Percentiles rank a stretch among this genome's conserved stretches.
Conservation (phyloP, 1,284 basidiomycete genomes). For the Puccinia brachypodii region DNA sequence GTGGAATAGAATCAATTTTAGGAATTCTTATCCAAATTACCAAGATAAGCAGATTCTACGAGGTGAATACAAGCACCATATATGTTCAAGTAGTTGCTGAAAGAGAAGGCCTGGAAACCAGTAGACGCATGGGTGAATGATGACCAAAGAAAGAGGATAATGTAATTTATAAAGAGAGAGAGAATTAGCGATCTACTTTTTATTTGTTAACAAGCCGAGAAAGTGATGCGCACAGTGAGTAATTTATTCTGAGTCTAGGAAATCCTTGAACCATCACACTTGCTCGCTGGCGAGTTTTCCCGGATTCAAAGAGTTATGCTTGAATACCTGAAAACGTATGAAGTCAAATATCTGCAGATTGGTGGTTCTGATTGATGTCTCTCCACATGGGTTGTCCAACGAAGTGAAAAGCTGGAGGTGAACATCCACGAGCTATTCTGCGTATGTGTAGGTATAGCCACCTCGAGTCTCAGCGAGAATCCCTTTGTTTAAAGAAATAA, state of each 20-base stretch:
- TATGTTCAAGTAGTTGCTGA: background rate
- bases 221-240: background rate
- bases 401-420: too few relatives aligned
- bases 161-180: background rate
- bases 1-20: background rate
- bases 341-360: too few relatives aligned
- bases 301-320: too few relatives aligned
- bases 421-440: too few relatives aligned
- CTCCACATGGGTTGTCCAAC: too few relatives aligned
- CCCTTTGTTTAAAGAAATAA: too few relatives aligned
- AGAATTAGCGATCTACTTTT: background rate
- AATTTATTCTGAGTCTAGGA: background rate
- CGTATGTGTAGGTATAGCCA: too few relatives aligned
- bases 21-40: too few relatives aligned
- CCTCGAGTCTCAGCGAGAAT: too few relatives aligned
- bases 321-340: too few relatives aligned
- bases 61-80: background rate
- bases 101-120: background rate
- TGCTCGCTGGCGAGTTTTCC: background rate
- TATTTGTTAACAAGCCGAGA: background rate
- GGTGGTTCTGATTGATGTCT: too few relatives aligned
- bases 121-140: background rate
- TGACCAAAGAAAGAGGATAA: background rate
- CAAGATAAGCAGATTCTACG: background rate
- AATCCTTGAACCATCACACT: conserved; percentile 5